Evolutionary conservation across 345 rosid species (phyloP), one percentile per base, ranked within the genome.

Genomic region (Odontarrhena argentea): DNA sequence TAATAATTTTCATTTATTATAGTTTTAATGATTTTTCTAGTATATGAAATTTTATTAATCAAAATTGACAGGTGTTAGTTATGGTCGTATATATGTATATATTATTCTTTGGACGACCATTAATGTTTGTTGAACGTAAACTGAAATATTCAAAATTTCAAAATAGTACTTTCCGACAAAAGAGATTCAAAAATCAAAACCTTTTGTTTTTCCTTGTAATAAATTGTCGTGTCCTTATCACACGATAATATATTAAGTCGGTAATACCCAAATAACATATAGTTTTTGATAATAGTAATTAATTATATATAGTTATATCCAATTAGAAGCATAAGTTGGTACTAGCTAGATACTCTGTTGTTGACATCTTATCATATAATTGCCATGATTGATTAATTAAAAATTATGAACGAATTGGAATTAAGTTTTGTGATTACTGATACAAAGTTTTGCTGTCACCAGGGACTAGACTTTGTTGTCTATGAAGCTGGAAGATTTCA

Each of bases 381-480:
- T 44, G 49, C 10, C 38, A 26, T 35, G 36, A 41, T 15, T 54
- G 50, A 45, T 41, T 54, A 22, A 41, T 18, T 8, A 8, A 46
- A n/a, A 40, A 11, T 18, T 28, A 65, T 25, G 37, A 37, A 12
- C 10, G 7, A 8, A 7, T 53, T 28, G 9, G 48, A 3, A 12
- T 72, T 32, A 12, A 3, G n/a, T 10, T 2, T 48, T 6, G 42
- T 34, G 43, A 48, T 24, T 59, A 50, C 67, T 69, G 8, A 69
- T 42, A 42, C 30, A 50, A 69, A 38, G n/a, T 35, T 28, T 15
- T 63, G 28, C 7, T 64, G 32, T 1, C 49, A 43, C 13, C 65
- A 86, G 96, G 96, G 88, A 11, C 60, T 92, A 81, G 96, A 92
- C 60, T 89, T 86, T 66, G 95, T 83, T 56, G 75, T 83, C 9